Conservation (phyloP, 2,329 filamentous ascomycete genomes). For the Dactylellina haptotyla region DNA sequence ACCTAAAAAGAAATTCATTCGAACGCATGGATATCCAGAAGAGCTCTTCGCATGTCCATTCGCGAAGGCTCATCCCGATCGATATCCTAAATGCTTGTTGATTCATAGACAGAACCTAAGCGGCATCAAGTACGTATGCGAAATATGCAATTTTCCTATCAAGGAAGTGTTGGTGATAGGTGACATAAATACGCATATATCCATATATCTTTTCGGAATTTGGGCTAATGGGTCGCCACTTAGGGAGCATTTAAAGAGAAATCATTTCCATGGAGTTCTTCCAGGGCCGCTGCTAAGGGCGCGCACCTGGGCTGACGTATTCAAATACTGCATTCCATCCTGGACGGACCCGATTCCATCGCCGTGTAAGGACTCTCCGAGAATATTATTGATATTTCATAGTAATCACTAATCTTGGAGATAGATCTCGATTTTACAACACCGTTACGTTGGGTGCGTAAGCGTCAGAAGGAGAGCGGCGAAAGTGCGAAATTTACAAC, state of each 20-base stretch:
- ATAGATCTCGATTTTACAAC: neutral
- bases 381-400: neutral
- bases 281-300: neutral
- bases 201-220: neutral
- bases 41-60: slow-evolving; percentile 19
- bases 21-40: neutral
- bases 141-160: too few species aligned
- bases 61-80: slow-evolving; percentile 10
- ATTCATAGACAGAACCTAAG: slow-evolving; percentile 10
- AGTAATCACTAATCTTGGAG: neutral
- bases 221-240: neutral
- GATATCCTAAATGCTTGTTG: neutral
- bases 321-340: neutral
- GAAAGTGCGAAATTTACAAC: neutral
- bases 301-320: slow-evolving; percentile 18
- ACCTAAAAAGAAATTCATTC: neutral
- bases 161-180: too few species aligned
- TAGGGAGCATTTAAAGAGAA: slow-evolving; percentile 32
- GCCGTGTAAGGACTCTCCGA: neutral
- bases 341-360: slow-evolving; percentile 5
- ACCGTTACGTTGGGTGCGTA: neutral
- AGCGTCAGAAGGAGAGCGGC: neutral
- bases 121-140: slow-evolving; percentile 33
- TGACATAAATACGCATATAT: neutral
- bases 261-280: slow-evolving; percentile 3